Evolutionary conservation across 805 yeast genomes (phyloP).

Genomic region (Myxozyma monticola): DNA sequence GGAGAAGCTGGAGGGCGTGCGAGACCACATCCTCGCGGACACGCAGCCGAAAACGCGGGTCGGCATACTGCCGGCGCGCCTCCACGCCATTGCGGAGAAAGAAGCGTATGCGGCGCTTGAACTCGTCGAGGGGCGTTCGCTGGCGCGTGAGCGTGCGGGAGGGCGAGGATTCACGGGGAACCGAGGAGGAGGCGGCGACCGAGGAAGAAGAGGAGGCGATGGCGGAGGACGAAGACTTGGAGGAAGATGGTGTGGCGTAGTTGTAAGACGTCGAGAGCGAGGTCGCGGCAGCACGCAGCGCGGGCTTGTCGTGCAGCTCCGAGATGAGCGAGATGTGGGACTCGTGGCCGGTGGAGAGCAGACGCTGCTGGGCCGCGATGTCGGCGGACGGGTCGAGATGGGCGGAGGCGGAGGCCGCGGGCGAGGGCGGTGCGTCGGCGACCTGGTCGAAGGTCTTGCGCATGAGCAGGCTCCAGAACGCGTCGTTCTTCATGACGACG

Average conservation of each 20-base stretch:
- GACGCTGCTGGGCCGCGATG: slow-evolving; percentile 16
- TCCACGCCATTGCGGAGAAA: slow-evolving; percentile 20
- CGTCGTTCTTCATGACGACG: slow-evolving; percentile 18
- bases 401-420: slow-evolving; percentile 8
- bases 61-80: slow-evolving; percentile 18
- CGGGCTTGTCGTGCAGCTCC: slow-evolving; percentile 1
- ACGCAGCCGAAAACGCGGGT: slow-evolving; percentile 15
- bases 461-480: slow-evolving; percentile 18
- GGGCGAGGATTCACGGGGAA: background rate
- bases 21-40: slow-evolving; percentile 26
- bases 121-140: slow-evolving; percentile 11
- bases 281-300: slow-evolving; percentile 1
- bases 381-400: slow-evolving; percentile 8
- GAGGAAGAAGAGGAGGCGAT: background rate
- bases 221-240: background rate
- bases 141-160: background rate
- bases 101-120: slow-evolving; percentile 16
- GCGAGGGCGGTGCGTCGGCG: background rate
- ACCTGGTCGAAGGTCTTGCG: slow-evolving; percentile 18
- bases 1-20: slow-evolving; percentile 13
- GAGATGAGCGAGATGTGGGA: slow-evolving; percentile 11
- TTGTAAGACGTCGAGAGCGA: slow-evolving; percentile 15
- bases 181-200: slow-evolving; percentile 1
- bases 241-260: slow-evolving; percentile 1
- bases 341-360: slow-evolving; percentile 12